Percentiles rank a stretch among this genome's conserved stretches.
Conservation (phyloP, 305 asterid species). For the Galium porrigens region DNA sequence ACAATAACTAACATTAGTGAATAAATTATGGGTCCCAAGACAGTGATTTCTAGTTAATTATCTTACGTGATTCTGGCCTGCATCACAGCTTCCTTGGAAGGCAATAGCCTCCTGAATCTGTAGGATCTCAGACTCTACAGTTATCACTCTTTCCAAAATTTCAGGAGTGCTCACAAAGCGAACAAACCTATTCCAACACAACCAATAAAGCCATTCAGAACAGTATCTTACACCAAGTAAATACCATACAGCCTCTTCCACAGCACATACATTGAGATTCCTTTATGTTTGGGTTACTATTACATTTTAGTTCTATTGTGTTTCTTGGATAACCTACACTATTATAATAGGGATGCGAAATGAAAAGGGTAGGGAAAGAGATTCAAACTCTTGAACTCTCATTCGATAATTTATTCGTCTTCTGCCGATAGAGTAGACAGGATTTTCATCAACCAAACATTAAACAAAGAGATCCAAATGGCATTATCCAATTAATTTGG, state of each 20-base stretch:
- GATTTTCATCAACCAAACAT: background rate
- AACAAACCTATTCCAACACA: constrained; percentile 56
- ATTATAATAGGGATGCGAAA: background rate
- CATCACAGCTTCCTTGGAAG: constrained; percentile 46
- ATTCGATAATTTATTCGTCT: background rate
- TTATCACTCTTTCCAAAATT: constrained; percentile 80
- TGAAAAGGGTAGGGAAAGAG: background rate
- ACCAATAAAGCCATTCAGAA: constrained; percentile 16
- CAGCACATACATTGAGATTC: background rate
- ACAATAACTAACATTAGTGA: constrained; percentile 13
- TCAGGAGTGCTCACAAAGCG: constrained; percentile 98
- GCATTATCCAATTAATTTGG: background rate
- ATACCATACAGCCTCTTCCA: background rate
- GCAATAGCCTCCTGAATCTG: constrained; percentile 77
- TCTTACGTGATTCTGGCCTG: constrained; percentile 43
- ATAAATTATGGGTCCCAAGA: constrained; percentile 7
- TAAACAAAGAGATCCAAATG: background rate
- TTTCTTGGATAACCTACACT: background rate
- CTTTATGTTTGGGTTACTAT: background rate
- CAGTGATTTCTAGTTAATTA: constrained; percentile 13
- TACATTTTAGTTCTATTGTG: background rate
- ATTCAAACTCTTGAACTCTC: background rate
- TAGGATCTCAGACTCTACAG: constrained; percentile 70
- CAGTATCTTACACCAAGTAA: background rate
- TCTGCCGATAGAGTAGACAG: background rate